Percentiles rank a stretch among this genome's conserved stretches.
Evolutionary conservation across 2,329 filamentous ascomycete genomes (phyloP).

Genomic region (Trichoderma cornu-damae): DNA sequence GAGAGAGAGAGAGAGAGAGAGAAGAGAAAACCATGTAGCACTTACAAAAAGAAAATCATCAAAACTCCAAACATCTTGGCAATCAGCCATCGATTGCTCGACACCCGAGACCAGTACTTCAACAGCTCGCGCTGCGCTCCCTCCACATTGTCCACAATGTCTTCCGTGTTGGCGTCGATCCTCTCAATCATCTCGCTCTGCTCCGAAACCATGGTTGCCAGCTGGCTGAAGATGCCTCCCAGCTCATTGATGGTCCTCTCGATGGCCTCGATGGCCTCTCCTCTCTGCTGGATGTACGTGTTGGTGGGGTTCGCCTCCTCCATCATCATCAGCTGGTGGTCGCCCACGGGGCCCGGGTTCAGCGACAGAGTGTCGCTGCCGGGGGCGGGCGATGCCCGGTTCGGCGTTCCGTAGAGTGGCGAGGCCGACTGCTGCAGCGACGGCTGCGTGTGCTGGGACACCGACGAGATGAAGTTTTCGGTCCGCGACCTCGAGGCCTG

Average conservation of each 20-base stretch:
- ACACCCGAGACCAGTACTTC: slow-evolving; percentile 94
- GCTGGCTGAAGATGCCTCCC: slow-evolving; percentile 83
- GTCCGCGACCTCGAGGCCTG: slow-evolving; percentile 88
- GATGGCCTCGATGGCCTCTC: slow-evolving; percentile 94
- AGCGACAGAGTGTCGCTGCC: slow-evolving; percentile 73
- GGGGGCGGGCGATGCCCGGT: slow-evolving; percentile 60
- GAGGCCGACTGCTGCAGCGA: slow-evolving; percentile 71
- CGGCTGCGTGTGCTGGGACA: slow-evolving; percentile 69
- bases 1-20: too few species aligned
- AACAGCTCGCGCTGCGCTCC: slow-evolving; percentile 91
- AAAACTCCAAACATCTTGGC: slow-evolving; percentile 75
- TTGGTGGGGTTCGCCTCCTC: slow-evolving; percentile 89
- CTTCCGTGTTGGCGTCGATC: slow-evolving; percentile 95
- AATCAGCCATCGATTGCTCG: slow-evolving; percentile 91
- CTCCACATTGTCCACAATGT: slow-evolving; percentile 97
- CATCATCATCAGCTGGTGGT: slow-evolving; percentile 81
- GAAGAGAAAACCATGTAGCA: too few species aligned
- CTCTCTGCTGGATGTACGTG: slow-evolving; percentile 85
- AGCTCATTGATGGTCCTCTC: slow-evolving; percentile 92
- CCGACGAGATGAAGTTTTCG: slow-evolving; percentile 92
- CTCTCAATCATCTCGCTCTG: slow-evolving; percentile 97
- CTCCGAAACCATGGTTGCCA: slow-evolving; percentile 94
- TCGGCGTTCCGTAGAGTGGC: slow-evolving; percentile 78
- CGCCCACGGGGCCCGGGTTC: slow-evolving; percentile 60
- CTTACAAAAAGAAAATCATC: slow-evolving; percentile 83